These are phyloP conservation scores for Tilletia walkeri DNA, from an alignment of 1,284 basidiomycete species.

Conservation along the genomic window DNA sequence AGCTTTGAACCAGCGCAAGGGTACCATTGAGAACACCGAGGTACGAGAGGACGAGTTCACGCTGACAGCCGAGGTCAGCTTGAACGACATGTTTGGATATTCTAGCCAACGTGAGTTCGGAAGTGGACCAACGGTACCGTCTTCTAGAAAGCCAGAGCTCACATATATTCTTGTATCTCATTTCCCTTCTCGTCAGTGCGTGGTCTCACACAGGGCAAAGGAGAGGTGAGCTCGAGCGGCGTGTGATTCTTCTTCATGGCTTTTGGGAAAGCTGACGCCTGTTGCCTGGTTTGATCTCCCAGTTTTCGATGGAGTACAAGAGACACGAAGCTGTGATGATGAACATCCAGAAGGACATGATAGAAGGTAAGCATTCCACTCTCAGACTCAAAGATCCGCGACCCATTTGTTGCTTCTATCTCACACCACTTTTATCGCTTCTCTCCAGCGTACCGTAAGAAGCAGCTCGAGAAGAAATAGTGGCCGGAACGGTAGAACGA, in stretches of 20 bases:
- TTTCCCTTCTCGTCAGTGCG: conserved; percentile 60
- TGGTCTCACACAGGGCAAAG: conserved; percentile 75
- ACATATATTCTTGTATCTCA: conserved; percentile 71
- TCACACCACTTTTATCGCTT: neutral
- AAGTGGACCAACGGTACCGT: neutral
- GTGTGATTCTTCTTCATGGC: no score
- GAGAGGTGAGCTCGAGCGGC: conserved; percentile 35
- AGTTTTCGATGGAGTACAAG: conserved; percentile 93
- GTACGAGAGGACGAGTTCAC: conserved; percentile 97
- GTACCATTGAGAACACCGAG: conserved; percentile 93
- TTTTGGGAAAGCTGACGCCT: no score
- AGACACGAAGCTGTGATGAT: conserved; percentile 80
- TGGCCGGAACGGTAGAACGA: neutral
- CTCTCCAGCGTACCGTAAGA: conserved; percentile 3
- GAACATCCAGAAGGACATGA: conserved; percentile 79
- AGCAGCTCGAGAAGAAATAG: conserved; percentile 13
- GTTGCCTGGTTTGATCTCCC: conserved; percentile 45
- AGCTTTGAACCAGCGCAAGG: conserved; percentile 85
- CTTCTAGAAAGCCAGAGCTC: neutral
- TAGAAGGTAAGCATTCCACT: conserved; percentile 55
- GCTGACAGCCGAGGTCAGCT: conserved; percentile 80
- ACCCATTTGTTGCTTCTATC: neutral
- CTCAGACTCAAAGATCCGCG: no score
- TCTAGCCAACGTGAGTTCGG: conserved; percentile 36
- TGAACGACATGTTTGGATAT: conserved; percentile 98